These are phyloP conservation scores for Candida adriatica DNA, from an alignment of 805 yeast genomes.

Conservation along the genomic window DNA sequence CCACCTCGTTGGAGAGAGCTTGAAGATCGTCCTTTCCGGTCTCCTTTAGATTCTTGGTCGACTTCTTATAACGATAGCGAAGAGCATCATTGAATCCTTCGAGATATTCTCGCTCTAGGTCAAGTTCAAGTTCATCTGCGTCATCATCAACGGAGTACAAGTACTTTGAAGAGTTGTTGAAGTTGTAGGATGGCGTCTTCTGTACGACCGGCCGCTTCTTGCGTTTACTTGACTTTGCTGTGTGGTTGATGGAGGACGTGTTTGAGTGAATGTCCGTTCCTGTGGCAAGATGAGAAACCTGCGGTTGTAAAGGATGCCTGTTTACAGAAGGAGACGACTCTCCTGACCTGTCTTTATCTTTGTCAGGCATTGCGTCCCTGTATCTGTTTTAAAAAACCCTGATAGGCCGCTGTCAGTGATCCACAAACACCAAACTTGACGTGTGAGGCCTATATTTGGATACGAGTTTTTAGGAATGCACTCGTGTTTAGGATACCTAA, in stretches of 20 bases:
- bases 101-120: slow-evolving; percentile 48
- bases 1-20: slow-evolving; percentile 14
- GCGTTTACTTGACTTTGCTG: slow-evolving; percentile 7
- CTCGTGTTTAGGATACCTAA: too few relatives aligned
- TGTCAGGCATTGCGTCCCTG: slow-evolving; percentile 1
- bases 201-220: slow-evolving; percentile 20
- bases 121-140: slow-evolving; percentile 61
- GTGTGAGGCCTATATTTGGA: too few relatives aligned
- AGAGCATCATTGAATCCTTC: slow-evolving; percentile 75
- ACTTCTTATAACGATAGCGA: slow-evolving; percentile 36
- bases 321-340: slow-evolving; percentile 1
- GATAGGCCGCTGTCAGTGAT: too few relatives aligned
- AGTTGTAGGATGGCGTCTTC: slow-evolving; percentile 17
- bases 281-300: too few relatives aligned
- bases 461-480: too few relatives aligned
- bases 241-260: slow-evolving; percentile 12
- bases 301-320: too few relatives aligned
- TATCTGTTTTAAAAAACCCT: too few relatives aligned
- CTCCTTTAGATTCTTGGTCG: slow-evolving; percentile 18
- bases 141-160: slow-evolving; percentile 81
- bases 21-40: slow-evolving; percentile 8
- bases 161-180: slow-evolving; percentile 19
- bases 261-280: slow-evolving; percentile 10
- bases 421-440: too few relatives aligned
- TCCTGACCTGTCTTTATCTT: slow-evolving; percentile 1